These are phyloP conservation scores for Aspergillus latus DNA, from an alignment of 2,329 filamentous ascomycete genomes.

Conservation along the genomic window DNA sequence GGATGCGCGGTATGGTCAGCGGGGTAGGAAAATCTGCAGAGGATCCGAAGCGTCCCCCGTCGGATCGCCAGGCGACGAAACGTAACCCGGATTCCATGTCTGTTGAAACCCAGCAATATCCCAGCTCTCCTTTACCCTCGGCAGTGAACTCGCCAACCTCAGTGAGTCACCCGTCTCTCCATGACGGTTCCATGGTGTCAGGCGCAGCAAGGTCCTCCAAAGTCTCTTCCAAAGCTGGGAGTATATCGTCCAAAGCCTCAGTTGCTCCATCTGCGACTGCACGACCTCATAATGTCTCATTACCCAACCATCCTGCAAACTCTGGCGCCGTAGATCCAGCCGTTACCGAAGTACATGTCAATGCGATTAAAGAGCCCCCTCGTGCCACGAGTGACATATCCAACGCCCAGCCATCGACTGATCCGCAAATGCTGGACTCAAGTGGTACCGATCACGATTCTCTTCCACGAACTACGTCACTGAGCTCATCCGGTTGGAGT, in stretches of 20 bases:
- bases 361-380: constrained; percentile 33
- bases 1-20: constrained; percentile 56
- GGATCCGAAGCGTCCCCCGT: constrained; percentile 27
- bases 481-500: constrained; percentile 33
- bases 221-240: constrained; percentile 43
- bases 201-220: constrained; percentile 36
- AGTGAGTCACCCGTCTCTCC: constrained; percentile 29
- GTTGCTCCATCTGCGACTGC: constrained; percentile 36
- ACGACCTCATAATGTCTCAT: constrained; percentile 40
- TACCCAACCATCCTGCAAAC: constrained; percentile 35
- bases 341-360: constrained; percentile 48
- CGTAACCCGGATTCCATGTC: constrained; percentile 25
- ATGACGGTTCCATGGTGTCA: constrained; percentile 28
- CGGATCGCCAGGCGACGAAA: constrained; percentile 29
- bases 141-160: constrained; percentile 39
- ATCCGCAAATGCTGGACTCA: constrained; percentile 32
- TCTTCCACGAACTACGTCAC: constrained; percentile 26
- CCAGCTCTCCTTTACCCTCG: constrained; percentile 38
- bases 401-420: constrained; percentile 31
- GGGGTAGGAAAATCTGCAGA: constrained; percentile 34
- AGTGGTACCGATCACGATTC: constrained; percentile 33
- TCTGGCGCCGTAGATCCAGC: constrained; percentile 44
- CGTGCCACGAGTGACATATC: constrained; percentile 34
- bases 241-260: constrained; percentile 44
- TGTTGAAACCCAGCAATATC: constrained; percentile 27